Conservation (phyloP, 192 early-diverging fungal genomes). For the Coemansia sp. region DNA sequence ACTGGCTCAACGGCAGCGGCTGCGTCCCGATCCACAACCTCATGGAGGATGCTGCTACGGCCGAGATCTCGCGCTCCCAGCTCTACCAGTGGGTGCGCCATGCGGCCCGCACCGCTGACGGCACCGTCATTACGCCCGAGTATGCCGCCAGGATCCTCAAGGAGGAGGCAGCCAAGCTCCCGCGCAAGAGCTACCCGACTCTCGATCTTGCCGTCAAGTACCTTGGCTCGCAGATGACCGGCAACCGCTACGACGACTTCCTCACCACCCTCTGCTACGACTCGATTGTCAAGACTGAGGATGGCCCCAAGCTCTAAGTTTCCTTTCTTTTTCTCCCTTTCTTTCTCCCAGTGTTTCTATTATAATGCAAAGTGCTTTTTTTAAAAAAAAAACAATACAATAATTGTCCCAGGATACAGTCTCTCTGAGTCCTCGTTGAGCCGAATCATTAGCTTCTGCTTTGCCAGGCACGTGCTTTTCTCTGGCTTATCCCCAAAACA, state of each 20-base stretch:
- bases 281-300: constrained; percentile 66
- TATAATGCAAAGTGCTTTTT: too few relatives aligned
- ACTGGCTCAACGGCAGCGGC: constrained; percentile 91
- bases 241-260: constrained; percentile 86
- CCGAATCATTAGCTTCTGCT: too few relatives aligned
- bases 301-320: constrained; percentile 37
- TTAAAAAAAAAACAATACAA: too few relatives aligned
- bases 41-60: constrained; percentile 98
- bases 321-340: background rate
- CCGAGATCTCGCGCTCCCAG: constrained; percentile 96
- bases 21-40: constrained; percentile 98
- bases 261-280: constrained; percentile 92
- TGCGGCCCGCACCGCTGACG: constrained; percentile 75
- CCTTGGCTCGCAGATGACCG: constrained; percentile 78
- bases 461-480: too few relatives aligned
- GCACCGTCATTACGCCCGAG: constrained; percentile 76
- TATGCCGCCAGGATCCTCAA: constrained; percentile 76
- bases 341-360: background rate
- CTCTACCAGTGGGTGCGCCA: constrained; percentile 98
- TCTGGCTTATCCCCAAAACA: too few relatives aligned
- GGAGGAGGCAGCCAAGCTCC: constrained; percentile 81
- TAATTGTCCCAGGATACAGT: too few relatives aligned
- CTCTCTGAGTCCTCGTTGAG: too few relatives aligned
- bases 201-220: constrained; percentile 59
- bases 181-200: constrained; percentile 54